Evolutionary conservation across 1,284 basidiomycete species (phyloP).

Genomic region (Pyrrhoderma lamaoense): DNA sequence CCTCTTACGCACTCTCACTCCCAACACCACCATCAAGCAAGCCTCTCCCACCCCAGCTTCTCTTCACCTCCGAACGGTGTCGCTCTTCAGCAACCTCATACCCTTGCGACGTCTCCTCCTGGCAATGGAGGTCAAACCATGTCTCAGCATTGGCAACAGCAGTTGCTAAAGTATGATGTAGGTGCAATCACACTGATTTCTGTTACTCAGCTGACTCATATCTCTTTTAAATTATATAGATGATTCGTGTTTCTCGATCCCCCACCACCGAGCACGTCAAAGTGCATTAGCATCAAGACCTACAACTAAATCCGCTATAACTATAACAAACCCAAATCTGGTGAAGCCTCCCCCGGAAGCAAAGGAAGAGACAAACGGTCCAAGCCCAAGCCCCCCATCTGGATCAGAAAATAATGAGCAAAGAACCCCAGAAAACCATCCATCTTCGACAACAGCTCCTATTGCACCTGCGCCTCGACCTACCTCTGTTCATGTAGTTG

Average conservation of each 20-base stretch:
- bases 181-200: constrained; percentile 21
- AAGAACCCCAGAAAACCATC: constrained; percentile 46
- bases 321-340: constrained; percentile 76
- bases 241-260: constrained; percentile 67
- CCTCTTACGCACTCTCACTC: constrained; percentile 59
- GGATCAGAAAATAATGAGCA: constrained; percentile 23
- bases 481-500: constrained; percentile 49
- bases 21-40: constrained; percentile 61
- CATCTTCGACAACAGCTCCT: constrained; percentile 66
- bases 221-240: too few species aligned
- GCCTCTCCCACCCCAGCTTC: constrained; percentile 52
- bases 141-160: constrained; percentile 72
- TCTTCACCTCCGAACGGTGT: constrained; percentile 60
- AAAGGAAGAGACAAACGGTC: constrained; percentile 21
- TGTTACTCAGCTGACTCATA: too few species aligned
- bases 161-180: constrained; percentile 75
- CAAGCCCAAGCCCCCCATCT: constrained; percentile 10
- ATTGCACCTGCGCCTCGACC: constrained; percentile 55
- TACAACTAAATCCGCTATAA: constrained; percentile 70
- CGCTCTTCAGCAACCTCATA: constrained; percentile 43
- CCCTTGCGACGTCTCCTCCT: constrained; percentile 60
- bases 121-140: constrained; percentile 47
- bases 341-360: constrained; percentile 40
- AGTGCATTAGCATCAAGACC: constrained; percentile 75
- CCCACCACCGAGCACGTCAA: constrained; percentile 76